A percentile compares a stretch with the other conserved stretches of the same genome.
These are phyloP conservation scores for Psidium guajava DNA, from an alignment of 345 rosid species.

Conservation along the genomic window DNA sequence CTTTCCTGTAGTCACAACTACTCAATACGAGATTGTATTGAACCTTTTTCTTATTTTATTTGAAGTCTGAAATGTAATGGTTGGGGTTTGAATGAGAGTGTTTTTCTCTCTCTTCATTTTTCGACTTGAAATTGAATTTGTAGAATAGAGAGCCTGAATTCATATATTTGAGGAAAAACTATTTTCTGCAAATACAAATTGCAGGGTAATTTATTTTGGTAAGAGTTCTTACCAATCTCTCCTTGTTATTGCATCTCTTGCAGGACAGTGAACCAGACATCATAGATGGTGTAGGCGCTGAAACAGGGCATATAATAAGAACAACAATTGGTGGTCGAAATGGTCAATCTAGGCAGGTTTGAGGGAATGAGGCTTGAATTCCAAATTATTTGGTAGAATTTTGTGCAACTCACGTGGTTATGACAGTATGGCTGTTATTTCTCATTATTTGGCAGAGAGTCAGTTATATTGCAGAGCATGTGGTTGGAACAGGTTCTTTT, in stretches of 20 bases:
- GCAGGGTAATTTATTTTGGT: background rate
- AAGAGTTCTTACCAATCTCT: background rate
- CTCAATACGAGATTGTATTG: background rate
- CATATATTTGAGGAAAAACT: background rate
- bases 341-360: slow-evolving; percentile 88
- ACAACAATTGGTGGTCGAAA: slow-evolving; percentile 84
- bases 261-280: slow-evolving; percentile 95
- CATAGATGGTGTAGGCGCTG: slow-evolving; percentile 80
- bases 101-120: background rate
- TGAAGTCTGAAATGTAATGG: background rate
- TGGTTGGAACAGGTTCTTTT: slow-evolving; percentile 93
- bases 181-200: background rate
- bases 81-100: background rate
- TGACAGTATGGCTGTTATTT: background rate
- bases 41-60: background rate
- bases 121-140: background rate
- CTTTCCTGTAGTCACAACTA: background rate
- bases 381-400: background rate
- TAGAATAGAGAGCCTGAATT: background rate
- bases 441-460: slow-evolving; percentile 45
- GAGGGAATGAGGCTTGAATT: slow-evolving; percentile 1
- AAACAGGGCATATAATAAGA: slow-evolving; percentile 84
- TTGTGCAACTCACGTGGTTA: background rate
- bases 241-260: slow-evolving; percentile 4
- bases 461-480: slow-evolving; percentile 88